Percentiles rank a stretch among this genome's conserved stretches.
Conservation (phyloP, 257 asterid species). For the Nicotiana attenuata region DNA sequence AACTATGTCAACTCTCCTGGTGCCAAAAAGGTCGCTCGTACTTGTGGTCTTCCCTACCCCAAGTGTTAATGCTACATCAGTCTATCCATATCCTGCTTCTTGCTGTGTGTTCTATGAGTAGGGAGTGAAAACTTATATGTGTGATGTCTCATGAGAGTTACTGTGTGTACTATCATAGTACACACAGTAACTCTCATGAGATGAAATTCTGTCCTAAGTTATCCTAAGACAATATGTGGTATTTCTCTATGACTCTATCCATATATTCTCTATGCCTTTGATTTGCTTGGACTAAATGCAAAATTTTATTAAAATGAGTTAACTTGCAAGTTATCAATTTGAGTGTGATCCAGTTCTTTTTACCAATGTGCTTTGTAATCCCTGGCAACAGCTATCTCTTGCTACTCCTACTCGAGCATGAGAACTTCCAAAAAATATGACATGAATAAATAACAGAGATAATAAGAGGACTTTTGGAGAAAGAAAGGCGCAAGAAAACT, state of each 20-base stretch:
- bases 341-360: background rate
- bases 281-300: background rate
- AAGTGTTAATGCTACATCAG: conserved; percentile 16
- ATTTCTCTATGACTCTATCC: background rate
- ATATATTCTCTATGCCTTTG: background rate
- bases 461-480: background rate
- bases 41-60: conserved; percentile 28
- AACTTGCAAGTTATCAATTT: background rate
- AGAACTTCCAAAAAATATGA: background rate
- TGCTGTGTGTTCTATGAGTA: background rate
- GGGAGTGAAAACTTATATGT: background rate
- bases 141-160: background rate
- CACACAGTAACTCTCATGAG: too few relatives aligned
- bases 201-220: background rate
- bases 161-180: background rate
- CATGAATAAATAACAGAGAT: background rate
- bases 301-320: too few relatives aligned
- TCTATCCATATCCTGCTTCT: background rate
- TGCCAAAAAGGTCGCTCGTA: conserved; percentile 19
- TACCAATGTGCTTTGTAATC: background rate
- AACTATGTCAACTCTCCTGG: conserved; percentile 15
- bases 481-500: background rate
- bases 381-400: background rate
- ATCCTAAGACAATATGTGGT: background rate
- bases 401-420: background rate